Base-by-base conservation (phyloP, 768 basidiomycete species). In the Xerocomellus intermedius region DNA sequence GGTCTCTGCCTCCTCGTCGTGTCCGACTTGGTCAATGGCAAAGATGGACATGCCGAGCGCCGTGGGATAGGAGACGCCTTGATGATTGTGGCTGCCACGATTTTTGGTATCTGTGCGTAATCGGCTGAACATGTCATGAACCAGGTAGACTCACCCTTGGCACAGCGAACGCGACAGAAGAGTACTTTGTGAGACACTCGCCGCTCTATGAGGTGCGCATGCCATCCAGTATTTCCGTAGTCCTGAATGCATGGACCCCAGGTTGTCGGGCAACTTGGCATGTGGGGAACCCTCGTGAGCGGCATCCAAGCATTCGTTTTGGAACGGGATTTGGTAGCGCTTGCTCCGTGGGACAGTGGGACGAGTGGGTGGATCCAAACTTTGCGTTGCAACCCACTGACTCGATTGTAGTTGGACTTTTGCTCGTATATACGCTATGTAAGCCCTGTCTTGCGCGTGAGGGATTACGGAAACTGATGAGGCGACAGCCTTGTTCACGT, bases 131-230 rank as follows among this genome's bases (percentile, higher is more conserved):
- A n/a, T 8, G 1, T 19, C 26, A 6, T 8, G 37, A 7, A 36
- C 8, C 13, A 17, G 10, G 19, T 9, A 13, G 36, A 45, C 46
- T 62, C 61, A 52, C 55, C n/a, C 38, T 13, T 51, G 37, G 6
- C 24, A 39, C 62, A 92, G 91, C 87, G 17, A 94, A 94, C 57
- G 87, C 92, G 8, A 91, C 89, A 0, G 92, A 94, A 68, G 92
- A 94, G 63, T 89, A 89, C 69, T 83, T 94, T 58, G 92, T 94
- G 37, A 82, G 91, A 54, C 82, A 77, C 52, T 79, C 84, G 9
- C 92, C 91, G 3, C 74, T 94, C 33, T 93, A 91, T 63, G 92
- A 94, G 74, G 84, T 79, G 36, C 4, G 62, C 43, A 21, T 42
- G 4, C 43, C 13, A 5, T 41, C 38, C n/a, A 2, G 39, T 21